Conservation (phyloP, 1,284 basidiomycete species). For the Erythrobasidium hasegawianum region DNA sequence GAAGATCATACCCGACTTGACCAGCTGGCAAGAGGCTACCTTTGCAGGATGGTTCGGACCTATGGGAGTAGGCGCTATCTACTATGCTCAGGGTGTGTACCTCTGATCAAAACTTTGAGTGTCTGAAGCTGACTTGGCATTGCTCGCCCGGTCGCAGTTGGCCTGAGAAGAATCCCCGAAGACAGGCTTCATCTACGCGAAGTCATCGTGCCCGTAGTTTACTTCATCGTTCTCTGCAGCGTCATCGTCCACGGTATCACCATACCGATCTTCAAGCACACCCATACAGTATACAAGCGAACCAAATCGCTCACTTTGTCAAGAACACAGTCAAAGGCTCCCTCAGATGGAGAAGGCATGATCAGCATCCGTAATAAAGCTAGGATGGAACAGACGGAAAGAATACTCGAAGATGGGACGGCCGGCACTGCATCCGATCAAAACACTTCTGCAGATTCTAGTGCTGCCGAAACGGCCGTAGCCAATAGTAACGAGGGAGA, state of each 20-base stretch:
- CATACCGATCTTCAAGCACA: constrained; percentile 38
- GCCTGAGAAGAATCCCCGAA: constrained; percentile 52
- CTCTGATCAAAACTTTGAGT: too few relatives aligned
- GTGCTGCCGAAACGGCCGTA: too few relatives aligned
- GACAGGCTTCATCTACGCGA: constrained; percentile 50
- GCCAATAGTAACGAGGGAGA: too few relatives aligned
- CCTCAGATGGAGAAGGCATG: too few relatives aligned
- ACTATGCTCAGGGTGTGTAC: constrained; percentile 51
- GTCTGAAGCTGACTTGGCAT: too few relatives aligned
- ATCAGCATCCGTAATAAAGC: too few relatives aligned
- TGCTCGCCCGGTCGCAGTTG: constrained; percentile 45
- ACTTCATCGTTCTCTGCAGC: constrained; percentile 55
- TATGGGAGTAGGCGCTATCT: constrained; percentile 51
- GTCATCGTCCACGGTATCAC: constrained; percentile 53
- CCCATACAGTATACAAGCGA: neutral
- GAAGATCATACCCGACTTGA: constrained; percentile 46
- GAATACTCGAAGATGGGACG: too few relatives aligned
- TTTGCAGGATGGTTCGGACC: constrained; percentile 52
- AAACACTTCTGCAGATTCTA: neutral
- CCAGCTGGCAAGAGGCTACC: constrained; percentile 43
- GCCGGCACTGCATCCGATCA: too few relatives aligned
- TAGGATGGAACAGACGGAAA: too few relatives aligned
- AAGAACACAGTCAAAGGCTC: neutral
- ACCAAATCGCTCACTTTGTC: neutral
- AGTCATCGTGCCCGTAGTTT: constrained; percentile 53